Percentiles rank a stretch among this genome's conserved stretches.
Conservation (phyloP, 116 monocot genomes). For the Dioscorea cayenensis region DNA sequence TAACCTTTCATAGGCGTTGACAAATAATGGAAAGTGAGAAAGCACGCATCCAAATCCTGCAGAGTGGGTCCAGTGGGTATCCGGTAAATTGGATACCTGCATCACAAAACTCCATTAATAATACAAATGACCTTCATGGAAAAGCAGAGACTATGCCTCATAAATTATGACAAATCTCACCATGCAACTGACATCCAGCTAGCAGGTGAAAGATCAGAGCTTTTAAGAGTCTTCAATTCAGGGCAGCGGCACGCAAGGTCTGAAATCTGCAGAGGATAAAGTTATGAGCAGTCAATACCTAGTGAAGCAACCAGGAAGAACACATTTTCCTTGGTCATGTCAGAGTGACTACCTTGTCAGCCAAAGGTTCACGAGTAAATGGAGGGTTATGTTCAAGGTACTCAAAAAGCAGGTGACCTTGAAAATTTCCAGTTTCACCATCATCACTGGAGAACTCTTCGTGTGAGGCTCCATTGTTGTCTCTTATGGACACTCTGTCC, state of each 20-base stretch:
- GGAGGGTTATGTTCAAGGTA: slow-evolving; percentile 65
- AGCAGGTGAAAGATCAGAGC: slow-evolving; percentile 65
- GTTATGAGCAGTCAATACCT: background rate
- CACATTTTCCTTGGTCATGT: background rate
- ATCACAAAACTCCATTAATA: slow-evolving; percentile 9
- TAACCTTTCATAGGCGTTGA: slow-evolving; percentile 49
- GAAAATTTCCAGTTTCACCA: slow-evolving; percentile 35
- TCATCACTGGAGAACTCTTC: slow-evolving; percentile 54
- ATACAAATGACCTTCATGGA: background rate
- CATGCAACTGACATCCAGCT: slow-evolving; percentile 98
- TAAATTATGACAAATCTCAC: slow-evolving; percentile 18
- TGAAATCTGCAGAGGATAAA: slow-evolving; percentile 36
- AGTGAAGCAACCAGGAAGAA: background rate
- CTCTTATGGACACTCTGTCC: slow-evolving; percentile 27
- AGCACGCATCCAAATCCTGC: slow-evolving; percentile 88
- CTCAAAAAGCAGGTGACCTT: slow-evolving; percentile 44
- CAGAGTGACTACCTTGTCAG: slow-evolving; percentile 58
- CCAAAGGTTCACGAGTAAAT: slow-evolving; percentile 61
- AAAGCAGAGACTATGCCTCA: background rate
- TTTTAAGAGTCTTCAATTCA: slow-evolving; percentile 48
- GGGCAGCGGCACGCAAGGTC: slow-evolving; percentile 61
- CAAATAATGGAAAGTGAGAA: slow-evolving; percentile 86
- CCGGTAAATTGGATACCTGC: slow-evolving; percentile 96
- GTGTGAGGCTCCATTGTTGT: slow-evolving; percentile 9
- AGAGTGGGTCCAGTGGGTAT: slow-evolving; percentile 92